phyloP scores from a whole-genome alignment of 2,329 filamentous ascomycete species.

The Botrytis byssoidea region DNA sequence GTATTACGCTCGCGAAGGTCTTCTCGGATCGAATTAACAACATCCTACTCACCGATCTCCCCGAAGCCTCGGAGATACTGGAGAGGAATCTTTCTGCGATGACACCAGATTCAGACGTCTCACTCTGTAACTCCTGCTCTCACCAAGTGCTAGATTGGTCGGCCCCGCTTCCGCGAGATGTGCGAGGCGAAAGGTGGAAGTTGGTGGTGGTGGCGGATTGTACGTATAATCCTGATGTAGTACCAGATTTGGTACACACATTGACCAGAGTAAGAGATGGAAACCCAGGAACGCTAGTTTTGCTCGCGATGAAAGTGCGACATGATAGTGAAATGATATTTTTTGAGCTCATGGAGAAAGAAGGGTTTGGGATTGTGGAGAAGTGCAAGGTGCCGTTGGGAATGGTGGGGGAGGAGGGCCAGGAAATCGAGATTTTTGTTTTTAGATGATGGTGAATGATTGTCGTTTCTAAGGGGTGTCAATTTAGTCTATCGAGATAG shows the following conservation, averaged over 20 bases:
- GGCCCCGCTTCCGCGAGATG: conserved; percentile 43
- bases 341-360: conserved; percentile 56
- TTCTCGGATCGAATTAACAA: conserved; percentile 40
- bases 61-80: conserved; percentile 61
- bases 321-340: conserved; percentile 66
- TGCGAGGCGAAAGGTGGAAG: conserved; percentile 45
- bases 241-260: conserved; percentile 60
- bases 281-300: conserved; percentile 38
- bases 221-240: conserved; percentile 69
- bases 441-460: conserved; percentile 25
- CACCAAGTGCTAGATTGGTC: conserved; percentile 61
- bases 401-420: conserved; percentile 31
- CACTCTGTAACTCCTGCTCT: conserved; percentile 34
- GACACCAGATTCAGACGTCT: neutral
- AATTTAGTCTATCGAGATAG: neutral
- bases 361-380: conserved; percentile 28
- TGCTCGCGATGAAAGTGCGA: conserved; percentile 65
- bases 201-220: conserved; percentile 68
- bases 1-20: conserved; percentile 54
- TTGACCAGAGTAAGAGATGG: conserved; percentile 41
- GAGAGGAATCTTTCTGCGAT: conserved; percentile 46
- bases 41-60: conserved; percentile 62
- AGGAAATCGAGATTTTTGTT: conserved; percentile 36
- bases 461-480: neutral
- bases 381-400: conserved; percentile 26